A percentile compares a stretch with the other conserved stretches of the same genome.
Conservation (phyloP, 768 basidiomycete species). For the Boletus patriciae region DNA sequence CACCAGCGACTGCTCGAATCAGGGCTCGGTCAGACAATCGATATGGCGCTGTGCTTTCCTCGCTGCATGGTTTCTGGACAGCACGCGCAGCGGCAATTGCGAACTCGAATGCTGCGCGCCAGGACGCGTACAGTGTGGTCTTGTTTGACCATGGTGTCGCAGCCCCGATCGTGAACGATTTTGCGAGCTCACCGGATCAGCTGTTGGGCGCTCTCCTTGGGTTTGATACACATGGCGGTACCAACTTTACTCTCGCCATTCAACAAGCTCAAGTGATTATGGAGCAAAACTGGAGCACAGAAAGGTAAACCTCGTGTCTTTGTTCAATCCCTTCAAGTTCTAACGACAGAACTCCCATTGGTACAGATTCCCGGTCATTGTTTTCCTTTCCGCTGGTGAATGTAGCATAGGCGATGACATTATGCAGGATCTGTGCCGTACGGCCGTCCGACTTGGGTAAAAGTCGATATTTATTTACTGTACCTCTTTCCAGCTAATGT, state of each 20-base stretch:
- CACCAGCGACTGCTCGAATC: conserved; percentile 44
- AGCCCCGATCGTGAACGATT: conserved; percentile 44
- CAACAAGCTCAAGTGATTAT: conserved; percentile 37
- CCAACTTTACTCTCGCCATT: conserved; percentile 47
- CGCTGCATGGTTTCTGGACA: conserved; percentile 56
- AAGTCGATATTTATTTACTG: neutral
- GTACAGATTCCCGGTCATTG: conserved; percentile 30
- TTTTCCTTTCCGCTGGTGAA: conserved; percentile 52
- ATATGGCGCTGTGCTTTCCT: conserved; percentile 60
- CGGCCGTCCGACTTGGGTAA: conserved; percentile 48
- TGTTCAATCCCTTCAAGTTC: too few relatives aligned
- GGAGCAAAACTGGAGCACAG: conserved; percentile 49
- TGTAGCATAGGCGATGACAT: conserved; percentile 38
- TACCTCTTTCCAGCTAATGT: neutral
- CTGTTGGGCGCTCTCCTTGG: conserved; percentile 42
- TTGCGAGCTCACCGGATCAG: conserved; percentile 43
- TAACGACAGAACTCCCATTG: neutral
- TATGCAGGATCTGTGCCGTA: conserved; percentile 42
- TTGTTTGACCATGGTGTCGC: conserved; percentile 38
- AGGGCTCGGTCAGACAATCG: conserved; percentile 42
- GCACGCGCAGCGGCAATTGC: conserved; percentile 44
- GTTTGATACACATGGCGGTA: conserved; percentile 36
- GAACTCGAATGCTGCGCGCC: conserved; percentile 31
- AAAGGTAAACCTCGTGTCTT: conserved; percentile 37
- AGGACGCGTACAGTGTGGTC: conserved; percentile 58